Conservation (phyloP, 1,284 basidiomycete species). For the Tausonia pullulans region DNA sequence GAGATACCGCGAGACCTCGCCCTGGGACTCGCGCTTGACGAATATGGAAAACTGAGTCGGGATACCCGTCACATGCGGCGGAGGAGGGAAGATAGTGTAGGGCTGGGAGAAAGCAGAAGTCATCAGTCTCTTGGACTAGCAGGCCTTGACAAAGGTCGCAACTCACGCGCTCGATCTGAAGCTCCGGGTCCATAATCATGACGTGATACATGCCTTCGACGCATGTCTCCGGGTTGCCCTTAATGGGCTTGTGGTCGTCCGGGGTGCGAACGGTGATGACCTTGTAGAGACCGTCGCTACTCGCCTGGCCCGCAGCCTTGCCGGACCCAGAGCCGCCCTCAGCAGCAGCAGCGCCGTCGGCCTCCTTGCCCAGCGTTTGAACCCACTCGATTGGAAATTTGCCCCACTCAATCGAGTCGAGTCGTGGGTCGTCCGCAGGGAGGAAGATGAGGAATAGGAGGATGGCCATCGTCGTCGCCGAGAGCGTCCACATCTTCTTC, state of each 20-base stretch:
- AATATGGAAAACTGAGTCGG: slow-evolving; percentile 14
- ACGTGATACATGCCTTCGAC: slow-evolving; percentile 11
- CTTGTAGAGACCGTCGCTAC: slow-evolving; percentile 8
- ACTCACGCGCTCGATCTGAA: slow-evolving; percentile 16
- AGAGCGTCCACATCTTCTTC: too few relatives aligned
- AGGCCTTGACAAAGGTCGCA: too few relatives aligned
- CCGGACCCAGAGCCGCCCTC: background rate
- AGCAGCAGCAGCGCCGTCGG: background rate
- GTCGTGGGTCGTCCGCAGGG: slow-evolving; percentile 10
- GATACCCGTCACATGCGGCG: slow-evolving; percentile 9
- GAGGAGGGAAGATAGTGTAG: slow-evolving; percentile 17
- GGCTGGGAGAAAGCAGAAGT: slow-evolving; percentile 4
- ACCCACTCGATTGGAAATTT: slow-evolving; percentile 16
- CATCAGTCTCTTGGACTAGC: background rate
- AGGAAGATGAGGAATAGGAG: background rate
- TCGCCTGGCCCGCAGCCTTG: background rate
- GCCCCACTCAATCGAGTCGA: slow-evolving; percentile 4
- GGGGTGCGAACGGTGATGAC: slow-evolving; percentile 12
- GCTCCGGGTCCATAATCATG: slow-evolving; percentile 16
- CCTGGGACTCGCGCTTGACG: slow-evolving; percentile 11
- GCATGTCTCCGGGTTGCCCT: slow-evolving; percentile 9
- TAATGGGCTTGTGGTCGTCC: slow-evolving; percentile 10
- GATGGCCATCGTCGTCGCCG: background rate
- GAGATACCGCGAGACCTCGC: slow-evolving; percentile 15
- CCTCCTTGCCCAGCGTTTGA: slow-evolving; percentile 5